Conservation (phyloP, 768 basidiomycete species). For the Lentinula raphanica region DNA sequence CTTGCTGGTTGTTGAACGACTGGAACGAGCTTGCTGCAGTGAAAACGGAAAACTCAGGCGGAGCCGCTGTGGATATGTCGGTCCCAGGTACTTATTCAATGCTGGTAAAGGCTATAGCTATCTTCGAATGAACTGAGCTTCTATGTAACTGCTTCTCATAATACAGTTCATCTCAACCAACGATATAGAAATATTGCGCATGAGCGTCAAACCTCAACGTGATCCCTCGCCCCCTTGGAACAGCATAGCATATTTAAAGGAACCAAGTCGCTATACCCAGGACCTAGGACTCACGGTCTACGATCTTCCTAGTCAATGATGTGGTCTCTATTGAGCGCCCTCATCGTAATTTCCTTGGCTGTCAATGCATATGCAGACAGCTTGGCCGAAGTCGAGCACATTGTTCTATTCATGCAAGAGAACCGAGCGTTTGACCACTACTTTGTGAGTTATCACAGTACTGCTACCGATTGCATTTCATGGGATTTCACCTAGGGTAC, state of each 20-base stretch:
- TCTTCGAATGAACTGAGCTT: too few relatives aligned
- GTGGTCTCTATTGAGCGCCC: not conserved
- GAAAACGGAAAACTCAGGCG: too few relatives aligned
- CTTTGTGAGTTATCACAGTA: not conserved
- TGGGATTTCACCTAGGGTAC: not conserved
- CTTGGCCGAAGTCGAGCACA: constrained; percentile 7
- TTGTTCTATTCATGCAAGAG: constrained; percentile 9
- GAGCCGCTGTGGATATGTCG: too few relatives aligned
- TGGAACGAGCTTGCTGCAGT: too few relatives aligned
- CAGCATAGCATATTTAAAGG: not conserved
- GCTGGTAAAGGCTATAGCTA: too few relatives aligned
- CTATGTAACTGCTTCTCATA: too few relatives aligned
- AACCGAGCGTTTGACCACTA: constrained; percentile 10
- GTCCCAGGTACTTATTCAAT: too few relatives aligned
- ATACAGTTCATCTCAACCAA: too few relatives aligned
- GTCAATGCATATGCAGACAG: constrained; percentile 2
- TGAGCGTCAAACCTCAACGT: too few relatives aligned
- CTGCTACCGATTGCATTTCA: not conserved
- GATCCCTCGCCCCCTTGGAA: too few relatives aligned
- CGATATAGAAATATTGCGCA: too few relatives aligned
- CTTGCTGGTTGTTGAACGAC: too few relatives aligned
- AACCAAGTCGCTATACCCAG: not conserved
- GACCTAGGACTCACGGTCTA: not conserved
- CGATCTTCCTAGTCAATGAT: not conserved
- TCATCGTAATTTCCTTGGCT: not conserved